phyloP scores from a whole-genome alignment of 1,139 yeast species.

The Yamadazyma oceani region DNA sequence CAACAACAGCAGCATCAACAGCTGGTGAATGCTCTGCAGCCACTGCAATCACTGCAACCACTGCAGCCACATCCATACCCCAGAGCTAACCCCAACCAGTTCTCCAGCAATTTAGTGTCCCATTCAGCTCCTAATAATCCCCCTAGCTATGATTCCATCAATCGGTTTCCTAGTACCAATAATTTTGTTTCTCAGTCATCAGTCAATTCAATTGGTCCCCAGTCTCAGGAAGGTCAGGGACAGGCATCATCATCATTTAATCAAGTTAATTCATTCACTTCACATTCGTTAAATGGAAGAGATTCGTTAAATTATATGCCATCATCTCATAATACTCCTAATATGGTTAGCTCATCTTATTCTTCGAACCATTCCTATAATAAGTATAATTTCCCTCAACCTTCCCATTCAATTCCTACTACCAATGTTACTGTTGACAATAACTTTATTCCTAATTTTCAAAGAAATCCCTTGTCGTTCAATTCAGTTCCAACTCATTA shows the following conservation, averaged over 20 bases:
- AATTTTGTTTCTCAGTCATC: neutral
- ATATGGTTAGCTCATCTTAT: conserved; percentile 50
- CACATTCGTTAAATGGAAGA: conserved; percentile 7
- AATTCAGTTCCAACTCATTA: conserved; percentile 5
- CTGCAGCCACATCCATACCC: neutral
- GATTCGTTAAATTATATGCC: conserved; percentile 41
- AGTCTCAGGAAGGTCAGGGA: neutral
- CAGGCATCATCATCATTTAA: neutral
- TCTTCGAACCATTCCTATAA: conserved; percentile 42
- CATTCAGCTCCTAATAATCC: conserved; percentile 16
- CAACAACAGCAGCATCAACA: neutral
- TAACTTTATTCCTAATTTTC: conserved; percentile 14
- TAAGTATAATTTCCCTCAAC: conserved; percentile 13
- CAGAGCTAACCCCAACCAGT: neutral
- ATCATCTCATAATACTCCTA: conserved; percentile 55
- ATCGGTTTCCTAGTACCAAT: neutral
- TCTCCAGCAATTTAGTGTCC: conserved; percentile 1
- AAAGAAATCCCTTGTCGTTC: conserved; percentile 7
- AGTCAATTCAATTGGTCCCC: neutral
- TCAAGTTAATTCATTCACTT: conserved; percentile 6
- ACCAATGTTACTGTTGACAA: conserved; percentile 18
- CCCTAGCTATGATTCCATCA: conserved; percentile 13
- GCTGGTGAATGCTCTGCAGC: conserved; percentile 2
- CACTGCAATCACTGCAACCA: neutral
- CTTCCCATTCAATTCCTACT: conserved; percentile 20